A percentile compares a stretch with the other conserved stretches of the same genome.
phyloP scores from a whole-genome alignment of 2,329 filamentous ascomycete genomes.

The Akanthomyces lecanii region DNA sequence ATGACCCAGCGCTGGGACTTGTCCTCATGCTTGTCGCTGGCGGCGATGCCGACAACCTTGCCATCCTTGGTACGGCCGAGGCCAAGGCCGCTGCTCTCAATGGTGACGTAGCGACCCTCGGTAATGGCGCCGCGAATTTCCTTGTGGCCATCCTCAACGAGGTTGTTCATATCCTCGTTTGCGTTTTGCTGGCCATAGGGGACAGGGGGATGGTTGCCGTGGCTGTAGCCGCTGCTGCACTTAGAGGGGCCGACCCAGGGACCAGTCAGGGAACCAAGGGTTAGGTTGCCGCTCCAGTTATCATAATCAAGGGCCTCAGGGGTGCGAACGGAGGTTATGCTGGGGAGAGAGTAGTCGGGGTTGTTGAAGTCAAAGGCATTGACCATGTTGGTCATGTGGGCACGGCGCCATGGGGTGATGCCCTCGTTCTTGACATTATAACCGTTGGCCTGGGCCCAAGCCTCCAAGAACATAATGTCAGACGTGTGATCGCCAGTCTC shows the following conservation, averaged over 20 bases:
- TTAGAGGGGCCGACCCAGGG: constrained; percentile 37
- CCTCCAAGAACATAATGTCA: constrained; percentile 49
- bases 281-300: constrained; percentile 32
- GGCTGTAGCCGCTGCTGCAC: constrained; percentile 32
- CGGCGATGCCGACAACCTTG: constrained; percentile 17
- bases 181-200: constrained; percentile 39
- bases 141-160: constrained; percentile 50
- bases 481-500: constrained; percentile 51
- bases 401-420: constrained; percentile 26
- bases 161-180: constrained; percentile 29
- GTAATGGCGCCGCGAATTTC: constrained; percentile 46
- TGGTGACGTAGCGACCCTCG: constrained; percentile 50
- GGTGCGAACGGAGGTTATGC: constrained; percentile 35
- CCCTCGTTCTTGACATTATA: constrained; percentile 27
- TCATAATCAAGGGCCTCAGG: constrained; percentile 29
- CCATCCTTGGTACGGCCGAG: constrained; percentile 31
- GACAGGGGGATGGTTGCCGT: constrained; percentile 26
- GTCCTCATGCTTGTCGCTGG: constrained; percentile 31
- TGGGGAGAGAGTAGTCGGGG: constrained; percentile 43
- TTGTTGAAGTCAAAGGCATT: constrained; percentile 39
- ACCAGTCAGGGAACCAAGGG: constrained; percentile 17
- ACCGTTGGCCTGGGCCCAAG: constrained; percentile 35
- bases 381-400: constrained; percentile 27
- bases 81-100: constrained; percentile 40
- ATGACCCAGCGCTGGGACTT: constrained; percentile 46